phyloP scores from a whole-genome alignment of 305 asterid species.

The Nicotiana rustica region DNA sequence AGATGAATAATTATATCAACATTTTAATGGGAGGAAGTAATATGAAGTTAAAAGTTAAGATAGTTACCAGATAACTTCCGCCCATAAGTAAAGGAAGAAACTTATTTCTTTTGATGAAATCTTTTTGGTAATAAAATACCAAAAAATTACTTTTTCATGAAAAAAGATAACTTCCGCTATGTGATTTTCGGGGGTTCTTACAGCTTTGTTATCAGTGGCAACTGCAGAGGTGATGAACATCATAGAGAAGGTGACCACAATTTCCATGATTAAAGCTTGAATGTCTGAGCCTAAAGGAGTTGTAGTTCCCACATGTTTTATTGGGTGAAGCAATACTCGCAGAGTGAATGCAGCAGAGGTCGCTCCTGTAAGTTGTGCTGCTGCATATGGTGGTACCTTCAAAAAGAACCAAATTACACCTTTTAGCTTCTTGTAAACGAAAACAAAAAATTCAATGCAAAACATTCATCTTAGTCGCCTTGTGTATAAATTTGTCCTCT shows the following conservation, averaged over 20 bases:
- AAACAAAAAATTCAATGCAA: background rate
- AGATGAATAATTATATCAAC: background rate
- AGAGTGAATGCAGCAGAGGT: slow-evolving; percentile 66
- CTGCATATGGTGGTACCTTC: slow-evolving; percentile 72
- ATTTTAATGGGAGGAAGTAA: no score
- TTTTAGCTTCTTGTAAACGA: background rate
- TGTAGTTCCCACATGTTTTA: slow-evolving; percentile 73
- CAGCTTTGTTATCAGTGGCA: slow-evolving; percentile 92
- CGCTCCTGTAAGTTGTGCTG: slow-evolving; percentile 71
- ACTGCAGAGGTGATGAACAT: slow-evolving; percentile 88
- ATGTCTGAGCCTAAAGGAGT: slow-evolving; percentile 65
- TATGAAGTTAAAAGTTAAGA: background rate
- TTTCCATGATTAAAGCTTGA: slow-evolving; percentile 82
- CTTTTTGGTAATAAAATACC: background rate
- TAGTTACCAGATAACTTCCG: background rate
- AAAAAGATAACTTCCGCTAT: no score
- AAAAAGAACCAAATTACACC: background rate
- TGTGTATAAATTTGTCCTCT: no score
- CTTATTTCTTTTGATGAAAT: background rate
- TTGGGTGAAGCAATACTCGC: slow-evolving; percentile 64
- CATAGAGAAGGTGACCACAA: slow-evolving; percentile 81
- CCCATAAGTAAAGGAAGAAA: background rate
- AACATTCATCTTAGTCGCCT: background rate
- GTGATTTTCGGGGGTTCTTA: slow-evolving; percentile 43
- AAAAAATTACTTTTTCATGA: background rate